Evolutionary conservation across 2,329 filamentous ascomycete genomes (phyloP).

Genomic region (Aspergillus sclerotialis): DNA sequence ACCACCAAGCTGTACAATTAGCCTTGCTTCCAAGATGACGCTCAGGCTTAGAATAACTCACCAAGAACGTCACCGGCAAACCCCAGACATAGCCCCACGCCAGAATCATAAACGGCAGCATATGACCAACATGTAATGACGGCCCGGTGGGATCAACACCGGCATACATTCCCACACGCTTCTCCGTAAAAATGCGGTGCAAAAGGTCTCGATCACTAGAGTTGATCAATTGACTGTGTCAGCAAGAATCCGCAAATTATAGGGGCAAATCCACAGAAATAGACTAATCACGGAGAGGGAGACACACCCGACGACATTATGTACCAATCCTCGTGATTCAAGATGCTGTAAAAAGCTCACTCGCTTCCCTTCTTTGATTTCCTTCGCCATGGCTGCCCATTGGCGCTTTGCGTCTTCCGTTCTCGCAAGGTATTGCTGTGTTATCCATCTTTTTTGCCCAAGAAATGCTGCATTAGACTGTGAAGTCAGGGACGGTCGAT

Average conservation of each 20-base stretch:
- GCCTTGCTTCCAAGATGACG: too few species aligned
- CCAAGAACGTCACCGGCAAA: conserved; percentile 38
- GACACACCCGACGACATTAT: conserved; percentile 41
- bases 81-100: conserved; percentile 45
- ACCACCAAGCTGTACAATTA: conserved; percentile 39
- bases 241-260: background rate
- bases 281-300: too few species aligned
- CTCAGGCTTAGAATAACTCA: conserved; percentile 20
- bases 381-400: conserved; percentile 34
- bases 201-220: conserved; percentile 36
- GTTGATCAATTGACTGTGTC: conserved; percentile 7
- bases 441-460: conserved; percentile 31
- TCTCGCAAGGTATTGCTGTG: conserved; percentile 27
- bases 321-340: conserved; percentile 40
- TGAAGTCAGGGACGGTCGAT: conserved; percentile 8
- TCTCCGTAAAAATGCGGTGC: conserved; percentile 38
- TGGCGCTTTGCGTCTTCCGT: conserved; percentile 33
- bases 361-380: conserved; percentile 37
- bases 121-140: conserved; percentile 45
- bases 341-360: conserved; percentile 38
- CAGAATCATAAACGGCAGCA: conserved; percentile 45
- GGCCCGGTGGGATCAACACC: conserved; percentile 45
- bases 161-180: conserved; percentile 40
- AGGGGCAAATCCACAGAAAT: background rate
- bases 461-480: background rate